phyloP scores from a whole-genome alignment of 306 rosid genomes.

The Vigna mungo region DNA sequence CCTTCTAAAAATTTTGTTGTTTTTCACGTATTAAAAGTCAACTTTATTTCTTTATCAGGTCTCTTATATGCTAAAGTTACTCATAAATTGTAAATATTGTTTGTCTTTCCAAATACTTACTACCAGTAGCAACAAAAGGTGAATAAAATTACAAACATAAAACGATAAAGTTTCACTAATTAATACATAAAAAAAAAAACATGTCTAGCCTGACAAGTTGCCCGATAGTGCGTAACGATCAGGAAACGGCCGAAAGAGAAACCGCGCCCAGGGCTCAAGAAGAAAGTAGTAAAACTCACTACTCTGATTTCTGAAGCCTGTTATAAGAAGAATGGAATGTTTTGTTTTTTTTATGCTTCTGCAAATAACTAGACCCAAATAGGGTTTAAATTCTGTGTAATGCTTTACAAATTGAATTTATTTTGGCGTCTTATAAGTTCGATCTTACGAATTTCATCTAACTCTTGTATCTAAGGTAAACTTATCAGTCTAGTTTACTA shows the following conservation, averaged over 20 bases:
- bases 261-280: neutral
- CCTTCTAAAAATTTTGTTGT: conserved; percentile 13
- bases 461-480: neutral
- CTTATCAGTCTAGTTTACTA: too few species aligned
- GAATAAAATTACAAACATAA: conserved; percentile 4
- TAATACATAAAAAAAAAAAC: neutral
- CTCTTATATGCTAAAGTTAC: conserved; percentile 13
- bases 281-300: neutral
- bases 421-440: neutral
- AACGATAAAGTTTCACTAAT: neutral
- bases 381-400: too few species aligned
- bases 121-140: conserved; percentile 10
- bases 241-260: conserved; percentile 24
- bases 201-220: too few species aligned
- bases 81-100: conserved; percentile 10
- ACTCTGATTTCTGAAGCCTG: neutral
- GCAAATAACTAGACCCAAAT: neutral
- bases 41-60: conserved; percentile 16
- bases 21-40: neutral
- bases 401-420: too few species aligned
- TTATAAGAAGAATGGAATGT: neutral
- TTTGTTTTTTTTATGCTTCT: neutral
- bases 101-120: neutral
- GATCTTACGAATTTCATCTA: neutral
- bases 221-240: too few species aligned